These are phyloP conservation scores for Carex cristatella DNA, from an alignment of 176 grass and related monocot genomes.

Conservation along the genomic window DNA sequence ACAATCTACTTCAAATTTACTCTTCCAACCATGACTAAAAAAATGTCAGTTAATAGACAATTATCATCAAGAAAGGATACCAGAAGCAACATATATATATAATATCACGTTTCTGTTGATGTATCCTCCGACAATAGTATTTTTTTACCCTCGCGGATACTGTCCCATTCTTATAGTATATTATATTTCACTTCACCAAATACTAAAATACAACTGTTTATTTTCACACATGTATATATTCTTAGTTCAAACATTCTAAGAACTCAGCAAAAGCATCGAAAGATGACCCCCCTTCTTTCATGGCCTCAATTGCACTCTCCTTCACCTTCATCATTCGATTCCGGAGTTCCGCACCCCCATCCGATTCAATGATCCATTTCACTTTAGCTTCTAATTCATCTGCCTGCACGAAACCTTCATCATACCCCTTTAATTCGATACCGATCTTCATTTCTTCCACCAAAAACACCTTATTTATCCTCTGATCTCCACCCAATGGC, in stretches of 20 bases:
- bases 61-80: neutral
- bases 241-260: neutral
- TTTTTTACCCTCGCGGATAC: too few relatives aligned
- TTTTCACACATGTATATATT: neutral
- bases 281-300: constrained; percentile 23
- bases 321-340: constrained; percentile 12
- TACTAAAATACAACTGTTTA: neutral
- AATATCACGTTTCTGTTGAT: too few relatives aligned
- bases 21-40: too few relatives aligned
- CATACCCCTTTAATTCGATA: constrained; percentile 27
- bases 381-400: constrained; percentile 32
- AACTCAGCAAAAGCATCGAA: neutral
- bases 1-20: too few relatives aligned
- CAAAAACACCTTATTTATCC: too few relatives aligned
- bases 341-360: neutral
- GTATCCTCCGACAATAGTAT: too few relatives aligned
- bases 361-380: constrained; percentile 25
- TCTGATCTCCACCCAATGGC: too few relatives aligned
- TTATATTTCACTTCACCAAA: neutral
- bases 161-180: too few relatives aligned
- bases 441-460: constrained; percentile 15
- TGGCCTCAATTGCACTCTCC: neutral
- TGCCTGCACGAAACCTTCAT: constrained; percentile 10
- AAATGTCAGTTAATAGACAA: neutral
- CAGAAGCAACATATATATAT: neutral